Evolutionary conservation across 202 grass and related monocot species (phyloP).

Genomic region (Tripidium arundinaceum): DNA sequence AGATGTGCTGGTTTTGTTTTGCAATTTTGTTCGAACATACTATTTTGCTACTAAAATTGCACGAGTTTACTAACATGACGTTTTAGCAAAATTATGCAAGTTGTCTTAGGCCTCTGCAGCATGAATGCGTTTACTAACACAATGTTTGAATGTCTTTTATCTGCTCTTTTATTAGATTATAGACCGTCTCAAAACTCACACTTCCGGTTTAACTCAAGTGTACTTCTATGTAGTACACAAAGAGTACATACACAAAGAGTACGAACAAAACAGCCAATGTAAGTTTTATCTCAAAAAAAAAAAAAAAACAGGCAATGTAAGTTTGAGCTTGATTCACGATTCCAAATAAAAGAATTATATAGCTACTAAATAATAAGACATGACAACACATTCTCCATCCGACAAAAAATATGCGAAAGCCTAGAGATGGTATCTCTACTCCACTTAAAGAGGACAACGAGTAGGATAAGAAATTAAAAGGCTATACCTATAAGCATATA

Average conservation of each 20-base stretch:
- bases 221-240: neutral
- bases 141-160: neutral
- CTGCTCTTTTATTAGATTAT: neutral
- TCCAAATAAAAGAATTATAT: neutral
- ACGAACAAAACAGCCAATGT: too few species aligned
- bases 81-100: too few species aligned
- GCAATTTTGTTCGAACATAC: too few species aligned
- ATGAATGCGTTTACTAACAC: neutral
- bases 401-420: slow-evolving; percentile 17
- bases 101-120: too few species aligned
- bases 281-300: too few species aligned
- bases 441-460: neutral
- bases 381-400: slow-evolving; percentile 3
- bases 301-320: neutral
- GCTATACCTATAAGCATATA: slow-evolving; percentile 1
- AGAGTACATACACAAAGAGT: neutral
- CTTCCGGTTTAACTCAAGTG: neutral
- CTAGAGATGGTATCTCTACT: slow-evolving; percentile 21
- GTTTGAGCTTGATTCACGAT: neutral
- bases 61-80: too few species aligned
- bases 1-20: too few species aligned
- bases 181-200: neutral
- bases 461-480: neutral
- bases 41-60: too few species aligned
- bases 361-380: slow-evolving; percentile 2